phyloP scores from a whole-genome alignment of 805 yeast species.

The Spencermartinsiella europaea region DNA sequence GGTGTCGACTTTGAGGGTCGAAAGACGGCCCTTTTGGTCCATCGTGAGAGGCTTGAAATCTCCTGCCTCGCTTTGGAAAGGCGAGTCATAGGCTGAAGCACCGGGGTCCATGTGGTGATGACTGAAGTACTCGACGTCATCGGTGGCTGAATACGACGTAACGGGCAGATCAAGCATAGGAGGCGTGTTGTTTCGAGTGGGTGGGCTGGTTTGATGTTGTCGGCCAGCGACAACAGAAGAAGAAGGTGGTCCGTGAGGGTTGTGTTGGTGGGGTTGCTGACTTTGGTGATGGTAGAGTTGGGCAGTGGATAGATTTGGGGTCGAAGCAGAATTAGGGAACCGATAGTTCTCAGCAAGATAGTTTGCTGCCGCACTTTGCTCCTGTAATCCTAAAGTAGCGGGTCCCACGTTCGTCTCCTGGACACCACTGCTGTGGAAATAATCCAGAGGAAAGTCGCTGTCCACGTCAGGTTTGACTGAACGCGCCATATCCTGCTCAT shows the following conservation, averaged over 20 bases:
- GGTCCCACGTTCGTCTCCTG: background rate
- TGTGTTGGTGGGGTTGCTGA: too few relatives aligned
- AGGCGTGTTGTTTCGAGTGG: background rate
- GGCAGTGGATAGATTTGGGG: background rate
- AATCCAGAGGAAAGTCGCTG: slow-evolving; percentile 26
- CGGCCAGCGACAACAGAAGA: background rate
- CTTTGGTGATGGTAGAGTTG: too few relatives aligned
- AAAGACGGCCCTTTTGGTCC: background rate
- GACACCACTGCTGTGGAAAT: slow-evolving; percentile 8
- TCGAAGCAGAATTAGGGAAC: background rate
- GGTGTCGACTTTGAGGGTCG: background rate
- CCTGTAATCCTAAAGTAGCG: background rate
- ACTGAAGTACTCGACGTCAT: background rate
- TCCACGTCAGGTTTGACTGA: slow-evolving; percentile 9
- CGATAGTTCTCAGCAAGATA: background rate
- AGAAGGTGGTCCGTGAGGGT: background rate
- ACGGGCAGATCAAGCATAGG: background rate
- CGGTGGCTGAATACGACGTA: background rate
- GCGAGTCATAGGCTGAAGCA: background rate
- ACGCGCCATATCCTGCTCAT: slow-evolving; percentile 1
- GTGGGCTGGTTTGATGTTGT: background rate
- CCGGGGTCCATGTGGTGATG: background rate
- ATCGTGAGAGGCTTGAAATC: background rate
- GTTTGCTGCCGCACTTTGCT: background rate
- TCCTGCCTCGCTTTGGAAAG: background rate